These are phyloP conservation scores for Aegilops longissima DNA, from an alignment of 176 grass and related monocot genomes.

Conservation along the genomic window DNA sequence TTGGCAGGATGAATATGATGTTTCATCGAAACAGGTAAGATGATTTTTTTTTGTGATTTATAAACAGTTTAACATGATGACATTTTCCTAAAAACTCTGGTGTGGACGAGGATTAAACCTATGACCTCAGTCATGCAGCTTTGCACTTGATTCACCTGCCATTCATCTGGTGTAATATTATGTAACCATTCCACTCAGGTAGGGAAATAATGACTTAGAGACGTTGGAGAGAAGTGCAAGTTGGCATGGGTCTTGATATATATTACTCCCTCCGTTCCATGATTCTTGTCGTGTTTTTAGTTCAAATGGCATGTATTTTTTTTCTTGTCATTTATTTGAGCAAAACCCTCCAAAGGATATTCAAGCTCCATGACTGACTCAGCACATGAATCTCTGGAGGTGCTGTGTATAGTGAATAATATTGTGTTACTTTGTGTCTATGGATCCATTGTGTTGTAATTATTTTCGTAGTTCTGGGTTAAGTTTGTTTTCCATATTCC, in stretches of 20 bases:
- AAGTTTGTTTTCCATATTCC: constrained; percentile 19
- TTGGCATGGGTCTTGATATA: constrained; percentile 4
- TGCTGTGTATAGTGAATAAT: constrained; percentile 22
- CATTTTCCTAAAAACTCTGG: not conserved
- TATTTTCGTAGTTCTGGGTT: not conserved
- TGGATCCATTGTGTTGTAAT: constrained; percentile 13
- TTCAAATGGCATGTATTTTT: not conserved
- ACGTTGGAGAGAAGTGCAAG: not conserved
- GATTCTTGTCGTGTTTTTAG: too few relatives aligned
- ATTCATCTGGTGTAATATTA: not conserved
- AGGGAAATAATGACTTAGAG: not conserved
- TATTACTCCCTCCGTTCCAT: not conserved
- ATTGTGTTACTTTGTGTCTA: not conserved
- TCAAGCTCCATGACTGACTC: not conserved
- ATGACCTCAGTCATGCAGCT: not conserved
- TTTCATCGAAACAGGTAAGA: constrained; percentile 89
- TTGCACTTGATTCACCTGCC: not conserved
- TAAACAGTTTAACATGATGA: not conserved
- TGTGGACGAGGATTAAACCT: constrained; percentile 2
- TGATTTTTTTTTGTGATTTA: not conserved
- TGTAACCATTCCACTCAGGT: constrained; percentile 1
- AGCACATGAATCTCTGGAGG: constrained; percentile 1
- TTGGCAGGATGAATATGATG: constrained; percentile 84
- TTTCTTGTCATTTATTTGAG: not conserved
- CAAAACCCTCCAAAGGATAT: not conserved